Evolutionary conservation across 768 basidiomycete genomes (phyloP), one percentile per base, ranked within the genome.

Genomic region (Rhizopogon vulgaris): DNA sequence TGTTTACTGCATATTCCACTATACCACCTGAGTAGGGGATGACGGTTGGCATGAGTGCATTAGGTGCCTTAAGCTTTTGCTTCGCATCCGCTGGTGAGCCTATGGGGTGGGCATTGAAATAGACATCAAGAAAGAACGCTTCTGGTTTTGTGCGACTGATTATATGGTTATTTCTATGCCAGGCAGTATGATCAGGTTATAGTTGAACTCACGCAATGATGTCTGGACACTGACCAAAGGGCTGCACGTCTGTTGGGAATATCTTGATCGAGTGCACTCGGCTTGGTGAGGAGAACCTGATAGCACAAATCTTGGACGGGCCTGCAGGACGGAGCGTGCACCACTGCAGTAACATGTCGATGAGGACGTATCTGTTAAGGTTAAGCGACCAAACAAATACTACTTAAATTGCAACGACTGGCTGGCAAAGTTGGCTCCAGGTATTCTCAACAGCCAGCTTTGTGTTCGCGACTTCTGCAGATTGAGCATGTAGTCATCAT

Each of bases 1-100:
- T 84, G 54, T 86, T 78, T 14, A 91, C 78, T 4, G 65, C 56
- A 65, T 83, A 90, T 53, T 89, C 83, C 39, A 77, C 73, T 56
- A 78, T 73, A 1, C 83, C 82, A 1, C 88, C 89, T 4, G 82
- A 71, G 63, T 90, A 90, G 0, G 85, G 80, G 37, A 92, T 76
- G 7, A 76, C 70, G 3, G 87, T 87, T 5, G 85, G 84, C 12
- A 86, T 79, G 14, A 91, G 75, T 14, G 79, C 83, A 72, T 91
- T 91, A 24, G 81, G 76, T 0, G 81, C 73, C 55, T 81, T 82
- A 52, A 78, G 78, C 56, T 80, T 86, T 47, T 78, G 79, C 61
- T 80, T 83, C 3, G 64, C 63, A 40, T 74, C 68, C 1, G 70
- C 60, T 5, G 75, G 74, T 8, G 66, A 62, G 22, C 70, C 54